Percentiles rank a stretch among this genome's conserved stretches.
These are phyloP conservation scores for Phaeosphaeriaceae sp. DNA, from an alignment of 2,329 filamentous ascomycete genomes.

Conservation along the genomic window DNA sequence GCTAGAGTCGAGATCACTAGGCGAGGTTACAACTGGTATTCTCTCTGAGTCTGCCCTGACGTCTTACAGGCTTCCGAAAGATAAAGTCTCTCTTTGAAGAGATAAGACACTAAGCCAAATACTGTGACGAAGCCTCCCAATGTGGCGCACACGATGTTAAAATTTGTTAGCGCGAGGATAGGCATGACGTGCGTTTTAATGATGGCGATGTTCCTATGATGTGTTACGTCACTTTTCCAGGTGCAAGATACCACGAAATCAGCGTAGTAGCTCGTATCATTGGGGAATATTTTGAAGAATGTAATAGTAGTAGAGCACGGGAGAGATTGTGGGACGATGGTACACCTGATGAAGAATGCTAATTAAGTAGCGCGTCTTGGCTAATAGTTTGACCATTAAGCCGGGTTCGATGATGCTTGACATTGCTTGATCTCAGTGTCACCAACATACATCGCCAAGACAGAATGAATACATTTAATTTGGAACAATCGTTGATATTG, in stretches of 20 bases:
- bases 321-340: neutral
- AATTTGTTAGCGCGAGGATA: slow-evolving; percentile 71
- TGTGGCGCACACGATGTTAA: slow-evolving; percentile 82
- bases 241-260: neutral
- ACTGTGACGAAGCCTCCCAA: slow-evolving; percentile 86
- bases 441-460: no score
- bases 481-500: slow-evolving; percentile 17
- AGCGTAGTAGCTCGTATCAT: neutral
- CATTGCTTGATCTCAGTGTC: neutral
- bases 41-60: neutral
- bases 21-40: slow-evolving; percentile 12
- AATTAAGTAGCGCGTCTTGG: slow-evolving; percentile 15
- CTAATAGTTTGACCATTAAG: slow-evolving; percentile 8
- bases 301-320: neutral
- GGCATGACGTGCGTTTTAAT: slow-evolving; percentile 55
- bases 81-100: slow-evolving; percentile 89
- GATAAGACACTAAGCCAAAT: slow-evolving; percentile 89
- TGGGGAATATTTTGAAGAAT: neutral
- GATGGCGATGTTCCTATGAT: no score
- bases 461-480: no score
- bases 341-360: neutral
- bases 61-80: slow-evolving; percentile 84
- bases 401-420: slow-evolving; percentile 3
- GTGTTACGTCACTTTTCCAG: slow-evolving; percentile 3
- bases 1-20: slow-evolving; percentile 82